These are phyloP conservation scores for Tarenaya hassleriana DNA, from an alignment of 345 rosid genomes.

Conservation along the genomic window DNA sequence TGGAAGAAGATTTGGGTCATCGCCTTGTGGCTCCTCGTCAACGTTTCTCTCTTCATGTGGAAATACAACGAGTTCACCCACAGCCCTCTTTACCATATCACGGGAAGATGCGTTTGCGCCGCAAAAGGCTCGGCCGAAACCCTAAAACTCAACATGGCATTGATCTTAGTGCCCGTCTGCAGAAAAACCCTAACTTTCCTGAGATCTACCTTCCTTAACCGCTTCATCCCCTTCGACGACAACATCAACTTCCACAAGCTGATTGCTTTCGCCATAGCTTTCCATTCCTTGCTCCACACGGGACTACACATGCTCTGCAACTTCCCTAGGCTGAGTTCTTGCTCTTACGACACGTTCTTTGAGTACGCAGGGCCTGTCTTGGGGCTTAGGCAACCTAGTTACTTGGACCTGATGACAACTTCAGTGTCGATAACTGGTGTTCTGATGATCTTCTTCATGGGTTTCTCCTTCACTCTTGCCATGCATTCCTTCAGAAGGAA, in stretches of 20 bases:
- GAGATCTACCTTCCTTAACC: conserved; percentile 51
- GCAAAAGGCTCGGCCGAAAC: conserved; percentile 89
- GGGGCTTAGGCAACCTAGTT: conserved; percentile 55
- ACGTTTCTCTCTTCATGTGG: conserved; percentile 48
- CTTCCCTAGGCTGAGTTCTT: conserved; percentile 43
- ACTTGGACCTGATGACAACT: conserved; percentile 37
- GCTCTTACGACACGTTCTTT: conserved; percentile 42
- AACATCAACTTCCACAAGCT: conserved; percentile 78
- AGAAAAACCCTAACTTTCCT: conserved; percentile 66
- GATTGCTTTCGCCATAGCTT: conserved; percentile 46
- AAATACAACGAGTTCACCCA: conserved; percentile 36
- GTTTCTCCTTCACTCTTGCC: conserved; percentile 59
- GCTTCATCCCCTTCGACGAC: conserved; percentile 78
- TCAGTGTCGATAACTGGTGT: conserved; percentile 61
- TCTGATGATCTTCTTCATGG: conserved; percentile 54
- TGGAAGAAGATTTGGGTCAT: conserved; percentile 67
- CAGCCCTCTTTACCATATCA: conserved; percentile 44
- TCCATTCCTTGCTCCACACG: conserved; percentile 43
- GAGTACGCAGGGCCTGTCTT: conserved; percentile 38
- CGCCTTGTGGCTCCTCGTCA: conserved; percentile 38
- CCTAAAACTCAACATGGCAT: conserved; percentile 86
- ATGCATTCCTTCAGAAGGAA: conserved; percentile 61
- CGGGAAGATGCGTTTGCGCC: conserved; percentile 68
- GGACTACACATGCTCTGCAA: conserved; percentile 57
- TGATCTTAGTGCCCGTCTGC: conserved; percentile 79